These are phyloP conservation scores for Stereocaulon alpinum DNA, from an alignment of 495 filamentous ascomycete genomes.

Conservation along the genomic window DNA sequence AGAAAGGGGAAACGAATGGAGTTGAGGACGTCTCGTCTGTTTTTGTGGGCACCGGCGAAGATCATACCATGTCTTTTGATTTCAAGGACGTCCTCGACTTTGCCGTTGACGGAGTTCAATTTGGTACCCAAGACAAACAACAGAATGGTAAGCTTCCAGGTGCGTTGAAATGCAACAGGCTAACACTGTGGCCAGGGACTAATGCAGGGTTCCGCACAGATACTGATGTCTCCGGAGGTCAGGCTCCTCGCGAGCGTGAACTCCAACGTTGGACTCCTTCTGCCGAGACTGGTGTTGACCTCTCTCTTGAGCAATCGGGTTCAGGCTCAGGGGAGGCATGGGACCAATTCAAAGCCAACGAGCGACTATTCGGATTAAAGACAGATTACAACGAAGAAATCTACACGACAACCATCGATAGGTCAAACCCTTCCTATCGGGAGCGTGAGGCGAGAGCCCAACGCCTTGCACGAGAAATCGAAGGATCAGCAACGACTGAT, in stretches of 20 bases:
- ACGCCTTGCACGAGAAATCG: conserved; percentile 81
- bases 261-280: conserved; percentile 81
- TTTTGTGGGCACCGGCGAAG: conserved; percentile 51
- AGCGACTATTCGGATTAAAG: conserved; percentile 74
- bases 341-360: conserved; percentile 93
- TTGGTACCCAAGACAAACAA: conserved; percentile 41
- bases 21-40: conserved; percentile 38
- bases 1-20: conserved; percentile 47
- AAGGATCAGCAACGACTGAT: conserved; percentile 55
- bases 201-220: conserved; percentile 71
- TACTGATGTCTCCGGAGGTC: conserved; percentile 70
- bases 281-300: conserved; percentile 47
- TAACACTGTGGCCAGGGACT: conserved; percentile 29
- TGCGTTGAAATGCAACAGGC: background rate
- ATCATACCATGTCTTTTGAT: conserved; percentile 70
- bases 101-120: conserved; percentile 45
- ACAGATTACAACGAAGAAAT: conserved; percentile 86
- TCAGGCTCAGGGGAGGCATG: conserved; percentile 44
- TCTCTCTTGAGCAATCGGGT: conserved; percentile 52
- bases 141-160: conserved; percentile 56
- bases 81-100: conserved; percentile 65
- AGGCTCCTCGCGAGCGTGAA: conserved; percentile 56
- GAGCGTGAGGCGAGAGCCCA: conserved; percentile 67
- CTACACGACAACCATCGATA: conserved; percentile 87
- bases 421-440: conserved; percentile 66